phyloP scores from a whole-genome alignment of 176 grass and related monocot species.

The Rhynchospora tenuis region DNA sequence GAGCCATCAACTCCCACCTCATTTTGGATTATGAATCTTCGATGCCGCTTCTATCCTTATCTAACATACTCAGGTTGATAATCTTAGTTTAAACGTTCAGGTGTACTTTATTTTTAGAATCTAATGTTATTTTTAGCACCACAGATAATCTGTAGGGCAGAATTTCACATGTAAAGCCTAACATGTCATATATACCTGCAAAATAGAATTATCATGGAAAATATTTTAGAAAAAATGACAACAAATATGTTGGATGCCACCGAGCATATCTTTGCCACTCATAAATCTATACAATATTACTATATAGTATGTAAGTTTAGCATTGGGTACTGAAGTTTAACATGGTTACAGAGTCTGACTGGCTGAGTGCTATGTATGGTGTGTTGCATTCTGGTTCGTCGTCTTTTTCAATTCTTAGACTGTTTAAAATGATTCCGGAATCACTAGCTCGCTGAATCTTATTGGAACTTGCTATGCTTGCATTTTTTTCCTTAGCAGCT shows the following conservation, averaged over 20 bases:
- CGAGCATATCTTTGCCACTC: neutral
- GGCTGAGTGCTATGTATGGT: neutral
- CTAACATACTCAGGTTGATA: neutral
- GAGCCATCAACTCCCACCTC: neutral
- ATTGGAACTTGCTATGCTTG: too few species aligned
- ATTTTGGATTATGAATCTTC: neutral
- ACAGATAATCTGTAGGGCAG: neutral
- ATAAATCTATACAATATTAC: neutral
- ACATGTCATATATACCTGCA: neutral
- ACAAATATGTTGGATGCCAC: neutral
- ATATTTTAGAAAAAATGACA: neutral
- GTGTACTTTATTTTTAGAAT: neutral
- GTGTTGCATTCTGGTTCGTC: neutral
- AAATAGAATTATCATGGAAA: neutral
- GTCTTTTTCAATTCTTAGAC: too few species aligned
- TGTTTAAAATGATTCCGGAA: too few species aligned
- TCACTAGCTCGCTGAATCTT: too few species aligned
- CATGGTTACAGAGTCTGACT: neutral
- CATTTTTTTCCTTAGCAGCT: too few species aligned
- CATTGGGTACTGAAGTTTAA: neutral
- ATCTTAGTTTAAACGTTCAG: neutral
- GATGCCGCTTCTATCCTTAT: neutral
- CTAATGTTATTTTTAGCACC: neutral
- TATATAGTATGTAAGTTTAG: neutral
- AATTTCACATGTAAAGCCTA: neutral